Evolutionary conservation across 768 basidiomycete species (phyloP).

Genomic region (Tricholoma sp.): DNA sequence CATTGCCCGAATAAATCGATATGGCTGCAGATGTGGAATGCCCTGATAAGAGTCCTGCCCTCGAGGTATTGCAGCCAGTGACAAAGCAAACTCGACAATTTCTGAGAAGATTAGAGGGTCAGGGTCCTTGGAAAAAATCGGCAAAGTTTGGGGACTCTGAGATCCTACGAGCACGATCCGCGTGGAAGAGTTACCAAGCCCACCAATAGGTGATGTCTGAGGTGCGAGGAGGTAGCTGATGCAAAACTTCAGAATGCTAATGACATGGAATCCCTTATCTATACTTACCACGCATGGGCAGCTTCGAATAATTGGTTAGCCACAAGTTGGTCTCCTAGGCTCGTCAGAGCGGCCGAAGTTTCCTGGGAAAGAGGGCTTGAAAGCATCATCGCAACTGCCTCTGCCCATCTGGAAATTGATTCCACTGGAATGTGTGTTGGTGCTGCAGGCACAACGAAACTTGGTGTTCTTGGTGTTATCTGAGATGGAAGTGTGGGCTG

Average conservation of each 20-base stretch:
- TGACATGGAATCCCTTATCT: not conserved
- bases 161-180: constrained; percentile 75
- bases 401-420: constrained; percentile 74
- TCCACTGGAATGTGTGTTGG: constrained; percentile 51
- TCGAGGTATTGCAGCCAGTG: constrained; percentile 65
- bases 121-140: constrained; percentile 55
- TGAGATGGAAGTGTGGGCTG: constrained; percentile 32
- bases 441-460: constrained; percentile 42
- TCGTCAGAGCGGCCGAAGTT: constrained; percentile 68
- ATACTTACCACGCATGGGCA: constrained; percentile 83
- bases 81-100: constrained; percentile 86
- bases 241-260: constrained; percentile 7
- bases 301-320: constrained; percentile 74
- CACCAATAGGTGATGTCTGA: constrained; percentile 70
- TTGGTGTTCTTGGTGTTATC: constrained; percentile 60
- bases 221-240: constrained; percentile 82
- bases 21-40: constrained; percentile 82
- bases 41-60: constrained; percentile 85
- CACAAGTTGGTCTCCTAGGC: constrained; percentile 79
- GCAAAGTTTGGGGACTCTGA: constrained; percentile 45
- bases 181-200: constrained; percentile 58
- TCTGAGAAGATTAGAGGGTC: constrained; percentile 86
- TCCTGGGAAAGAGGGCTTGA: constrained; percentile 66
- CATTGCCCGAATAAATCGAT: constrained; percentile 75
- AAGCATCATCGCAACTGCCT: constrained; percentile 80